Evolutionary conservation across 371 early-diverging fungal species (phyloP), one percentile per base, ranked within the genome.

Genomic region (Furculomyces boomerangus): DNA sequence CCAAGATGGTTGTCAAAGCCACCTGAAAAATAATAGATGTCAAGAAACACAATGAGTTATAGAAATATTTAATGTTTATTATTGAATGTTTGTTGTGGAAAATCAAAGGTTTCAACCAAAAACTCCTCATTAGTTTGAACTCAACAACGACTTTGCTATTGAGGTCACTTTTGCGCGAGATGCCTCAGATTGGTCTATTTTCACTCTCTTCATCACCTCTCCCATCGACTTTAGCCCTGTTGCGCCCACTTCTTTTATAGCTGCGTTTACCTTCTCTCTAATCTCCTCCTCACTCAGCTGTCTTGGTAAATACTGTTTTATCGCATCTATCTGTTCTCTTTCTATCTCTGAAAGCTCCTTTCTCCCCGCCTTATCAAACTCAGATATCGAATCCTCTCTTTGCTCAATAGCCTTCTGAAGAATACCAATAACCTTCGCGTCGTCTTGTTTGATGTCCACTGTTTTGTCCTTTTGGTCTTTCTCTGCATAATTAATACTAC

Each of bases 131-230:
- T n/a, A n/a, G n/a, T n/a, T n/a, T n/a, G n/a, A n/a, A n/a, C 13
- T 20, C 22, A 43, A 43, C 22, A 20, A 5, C 43, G 30, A 8
- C 60, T 81, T 85, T 30, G 74, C 84, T 26, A 71, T 61, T 24
- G 77, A 76, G 41, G 78, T 77, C 18, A 87, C 81, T 43, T 57
- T 49, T 57, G 77, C 78, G 63, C 76, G 79, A 53, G 83, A 77
- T 13, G 87, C 86, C 44, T 49, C 56, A 10, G 76, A 74, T 3
- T 73, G 60, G 55, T 77, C 78, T 32, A 80, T 59, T 1, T 67
- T 72, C 60, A 83, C 72, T 51, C 76, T 82, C 64, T 82, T 83
- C 83, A 88, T 83, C 26, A 88, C 78, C 45, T 73, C 73, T 50
- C 86, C 86, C 68, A 88, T 70, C 55, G 78, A 80, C 61, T 78